Base-by-base conservation (phyloP, 306 rosid genomes). In the Rosa lucieae region DNA sequence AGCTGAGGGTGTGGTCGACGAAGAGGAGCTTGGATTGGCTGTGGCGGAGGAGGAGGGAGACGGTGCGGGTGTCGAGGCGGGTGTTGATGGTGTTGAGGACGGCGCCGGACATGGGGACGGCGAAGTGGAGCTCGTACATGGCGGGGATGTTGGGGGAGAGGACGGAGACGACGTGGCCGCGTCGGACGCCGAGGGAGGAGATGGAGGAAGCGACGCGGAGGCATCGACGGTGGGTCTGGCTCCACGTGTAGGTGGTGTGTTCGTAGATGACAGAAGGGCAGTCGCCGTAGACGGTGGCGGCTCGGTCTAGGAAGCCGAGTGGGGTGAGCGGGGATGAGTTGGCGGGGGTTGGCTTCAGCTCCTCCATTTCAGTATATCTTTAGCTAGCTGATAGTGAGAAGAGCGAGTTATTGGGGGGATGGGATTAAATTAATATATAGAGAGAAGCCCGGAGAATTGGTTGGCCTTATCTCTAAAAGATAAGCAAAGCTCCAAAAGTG, bases 111-210 rank as follows among this genome's bases (percentile, higher is more conserved):
- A 93, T 82, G 3, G 96, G 97, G 12, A 90, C 89, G 6, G 94
- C 88, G 73, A 92, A 92, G 10, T 92, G 96, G 52, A 93, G 92
- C 68, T 90, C 94, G 78, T 91, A 93, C 92, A 88, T 88, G 44
- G 92, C 71, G 3, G 94, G 92, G 11, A 81, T 75, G 82, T 91
- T 93, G 77, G 92, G 92, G 18, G 90, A 78, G 39, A 93, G 9
- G 3, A 88, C 90, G 37, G 98, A 91, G n/a, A 89, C 91, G 0
- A 89, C 90, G 5, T 88, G 77, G 20, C 93, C 78, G 0, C 47
- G 55, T 2, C 32, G 51, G 5, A 88, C 70, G 6, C 86, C 88
- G 48, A 78, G 69, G 43, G 89, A 82, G 5, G 85, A 6, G 5
- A 92, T 75, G 5, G 97, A 87, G 1, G 92, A 92, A 10, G 94